phyloP scores from a whole-genome alignment of 176 grass and related monocot species.

The Alloteropsis semialata region DNA sequence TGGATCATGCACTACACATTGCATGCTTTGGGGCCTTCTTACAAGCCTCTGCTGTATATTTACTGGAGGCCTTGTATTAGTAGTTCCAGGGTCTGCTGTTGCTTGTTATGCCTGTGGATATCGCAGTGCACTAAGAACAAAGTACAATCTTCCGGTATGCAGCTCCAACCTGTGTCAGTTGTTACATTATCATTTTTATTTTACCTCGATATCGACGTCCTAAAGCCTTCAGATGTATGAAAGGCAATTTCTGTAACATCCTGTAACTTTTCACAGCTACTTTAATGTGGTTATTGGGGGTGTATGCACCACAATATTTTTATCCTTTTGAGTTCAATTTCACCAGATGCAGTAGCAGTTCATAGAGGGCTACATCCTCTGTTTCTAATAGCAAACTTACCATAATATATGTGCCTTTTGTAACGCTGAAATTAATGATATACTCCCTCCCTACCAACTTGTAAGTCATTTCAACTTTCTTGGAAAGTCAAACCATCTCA shows the following conservation, averaged over 20 bases:
- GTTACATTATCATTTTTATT: constrained; percentile 12
- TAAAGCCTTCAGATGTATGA: neutral
- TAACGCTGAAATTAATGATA: neutral
- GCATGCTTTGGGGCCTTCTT: constrained; percentile 84
- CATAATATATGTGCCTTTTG: neutral
- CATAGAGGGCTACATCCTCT: neutral
- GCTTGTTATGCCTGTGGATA: constrained; percentile 89
- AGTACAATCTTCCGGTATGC: constrained; percentile 76
- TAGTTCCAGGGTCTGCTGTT: constrained; percentile 75
- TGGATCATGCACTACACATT: constrained; percentile 81
- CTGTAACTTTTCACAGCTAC: neutral
- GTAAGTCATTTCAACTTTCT: no score
- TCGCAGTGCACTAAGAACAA: constrained; percentile 59
- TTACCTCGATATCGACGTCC: neutral
- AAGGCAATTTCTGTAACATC: neutral
- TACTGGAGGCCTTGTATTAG: constrained; percentile 69
- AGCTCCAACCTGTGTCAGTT: neutral
- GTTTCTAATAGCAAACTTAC: neutral
- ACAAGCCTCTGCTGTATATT: constrained; percentile 82
- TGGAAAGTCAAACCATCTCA: no score
- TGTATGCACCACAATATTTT: neutral
- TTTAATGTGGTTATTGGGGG: neutral
- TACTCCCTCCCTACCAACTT: no score
- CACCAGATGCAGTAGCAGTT: neutral
- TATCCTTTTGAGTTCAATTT: neutral